Evolutionary conservation across 2,329 filamentous ascomycete genomes (phyloP).

Genomic region (Fusarium keratoplasticum): DNA sequence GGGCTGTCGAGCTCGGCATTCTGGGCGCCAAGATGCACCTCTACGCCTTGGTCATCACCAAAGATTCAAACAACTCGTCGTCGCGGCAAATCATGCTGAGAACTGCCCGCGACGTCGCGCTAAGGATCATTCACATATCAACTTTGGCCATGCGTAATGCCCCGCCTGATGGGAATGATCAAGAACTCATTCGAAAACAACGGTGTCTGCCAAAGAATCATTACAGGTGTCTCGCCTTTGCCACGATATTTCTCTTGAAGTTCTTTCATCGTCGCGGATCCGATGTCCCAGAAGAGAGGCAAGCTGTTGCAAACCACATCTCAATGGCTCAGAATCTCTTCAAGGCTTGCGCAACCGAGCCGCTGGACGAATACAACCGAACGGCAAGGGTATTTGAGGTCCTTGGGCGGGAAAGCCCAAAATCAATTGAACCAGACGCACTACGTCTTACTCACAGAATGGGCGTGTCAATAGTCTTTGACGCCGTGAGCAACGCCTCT

Average conservation of each 20-base stretch:
- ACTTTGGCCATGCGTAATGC: neutral
- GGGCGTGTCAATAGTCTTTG: slow-evolving; percentile 25
- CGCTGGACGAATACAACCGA: slow-evolving; percentile 26
- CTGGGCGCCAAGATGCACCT: slow-evolving; percentile 27
- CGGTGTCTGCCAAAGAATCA: slow-evolving; percentile 29
- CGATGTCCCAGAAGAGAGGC: slow-evolving; percentile 12
- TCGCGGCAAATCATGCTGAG: slow-evolving; percentile 25
- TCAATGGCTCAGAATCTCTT: slow-evolving; percentile 20
- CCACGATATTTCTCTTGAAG: slow-evolving; percentile 32
- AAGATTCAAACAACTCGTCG: neutral
- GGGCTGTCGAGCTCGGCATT: slow-evolving; percentile 21
- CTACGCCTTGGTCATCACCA: slow-evolving; percentile 25
- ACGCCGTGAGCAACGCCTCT: slow-evolving; percentile 19
- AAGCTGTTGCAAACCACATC: slow-evolving; percentile 28
- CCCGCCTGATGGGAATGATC: neutral
- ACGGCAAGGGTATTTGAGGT: slow-evolving; percentile 23
- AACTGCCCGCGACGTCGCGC: slow-evolving; percentile 12
- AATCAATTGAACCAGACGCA: neutral
- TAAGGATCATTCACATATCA: slow-evolving; percentile 25
- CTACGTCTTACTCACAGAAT: slow-evolving; percentile 29
- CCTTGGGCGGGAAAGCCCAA: neutral
- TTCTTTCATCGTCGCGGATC: slow-evolving; percentile 22
- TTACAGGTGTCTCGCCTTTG: slow-evolving; percentile 26
- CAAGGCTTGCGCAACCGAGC: slow-evolving; percentile 2
- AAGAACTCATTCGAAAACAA: neutral